Evolutionary conservation across 345 rosid genomes (phyloP).

Genomic region (Aquilaria yunnanensis): DNA sequence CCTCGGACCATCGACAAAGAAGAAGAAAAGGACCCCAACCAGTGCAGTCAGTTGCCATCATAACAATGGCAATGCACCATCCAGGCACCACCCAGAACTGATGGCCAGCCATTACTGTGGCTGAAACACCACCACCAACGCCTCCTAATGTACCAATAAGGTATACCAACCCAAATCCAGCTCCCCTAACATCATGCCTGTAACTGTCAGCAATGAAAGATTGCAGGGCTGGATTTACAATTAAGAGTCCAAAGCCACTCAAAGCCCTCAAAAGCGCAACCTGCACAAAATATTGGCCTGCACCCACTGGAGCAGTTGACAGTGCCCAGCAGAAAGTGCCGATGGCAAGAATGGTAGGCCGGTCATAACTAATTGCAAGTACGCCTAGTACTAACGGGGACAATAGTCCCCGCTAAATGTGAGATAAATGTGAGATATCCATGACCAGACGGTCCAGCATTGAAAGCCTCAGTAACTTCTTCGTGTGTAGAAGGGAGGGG

Average conservation of each 20-base stretch:
- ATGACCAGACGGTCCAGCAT: slow-evolving; percentile 85
- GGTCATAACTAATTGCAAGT: slow-evolving; percentile 69
- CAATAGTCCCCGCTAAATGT: slow-evolving; percentile 82
- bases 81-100: slow-evolving; percentile 67
- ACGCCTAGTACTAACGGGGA: slow-evolving; percentile 83
- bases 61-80: slow-evolving; percentile 88
- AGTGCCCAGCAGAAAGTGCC: slow-evolving; percentile 94
- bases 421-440: slow-evolving; percentile 92
- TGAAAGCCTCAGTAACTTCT: slow-evolving; percentile 98
- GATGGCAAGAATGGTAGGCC: slow-evolving; percentile 83
- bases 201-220: slow-evolving; percentile 97
- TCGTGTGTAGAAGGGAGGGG: slow-evolving; percentile 86
- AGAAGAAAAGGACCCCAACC: slow-evolving; percentile 76
- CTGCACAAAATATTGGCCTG: slow-evolving; percentile 60
- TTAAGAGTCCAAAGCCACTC: slow-evolving; percentile 89
- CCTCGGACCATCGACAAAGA: slow-evolving; percentile 70
- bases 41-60: slow-evolving; percentile 82
- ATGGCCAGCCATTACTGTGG: slow-evolving; percentile 90
- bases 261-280: slow-evolving; percentile 94
- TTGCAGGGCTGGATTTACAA: slow-evolving; percentile 95
- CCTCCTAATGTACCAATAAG: slow-evolving; percentile 87
- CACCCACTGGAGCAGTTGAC: slow-evolving; percentile 93
- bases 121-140: slow-evolving; percentile 93
- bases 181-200: slow-evolving; percentile 69
- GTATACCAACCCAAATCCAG: slow-evolving; percentile 80